phyloP scores from a whole-genome alignment of 257 asterid species.

The Cinchona pubescens region DNA sequence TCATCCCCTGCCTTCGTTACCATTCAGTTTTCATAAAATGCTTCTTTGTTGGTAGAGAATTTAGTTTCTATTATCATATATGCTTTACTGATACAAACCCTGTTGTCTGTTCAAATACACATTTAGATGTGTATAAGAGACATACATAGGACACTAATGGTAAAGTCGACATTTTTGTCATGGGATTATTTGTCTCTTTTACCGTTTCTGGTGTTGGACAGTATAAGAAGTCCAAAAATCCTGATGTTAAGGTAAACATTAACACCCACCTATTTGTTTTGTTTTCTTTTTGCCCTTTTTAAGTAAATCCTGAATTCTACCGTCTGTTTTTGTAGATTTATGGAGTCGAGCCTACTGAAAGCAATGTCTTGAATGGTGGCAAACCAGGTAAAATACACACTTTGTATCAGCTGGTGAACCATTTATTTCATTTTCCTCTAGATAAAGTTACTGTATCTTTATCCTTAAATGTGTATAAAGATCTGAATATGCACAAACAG shows the following conservation, averaged over 20 bases:
- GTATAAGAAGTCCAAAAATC: conserved; percentile 81
- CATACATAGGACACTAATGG: conserved; percentile 96
- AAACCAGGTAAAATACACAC: conserved; percentile 60
- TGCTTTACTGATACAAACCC: not conserved
- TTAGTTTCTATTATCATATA: not conserved
- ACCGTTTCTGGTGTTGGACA: conserved; percentile 96
- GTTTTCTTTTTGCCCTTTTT: not conserved
- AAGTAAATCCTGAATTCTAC: not conserved
- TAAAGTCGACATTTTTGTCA: conserved; percentile 79
- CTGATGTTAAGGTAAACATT: conserved; percentile 78
- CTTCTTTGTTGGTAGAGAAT: not conserved
- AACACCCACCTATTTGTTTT: no score
- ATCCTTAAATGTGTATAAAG: no score
- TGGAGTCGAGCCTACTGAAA: conserved; percentile 91
- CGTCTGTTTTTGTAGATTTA: conserved; percentile 50
- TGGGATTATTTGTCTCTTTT: conserved; percentile 99
- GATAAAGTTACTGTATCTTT: not conserved
- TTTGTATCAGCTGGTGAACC: not conserved
- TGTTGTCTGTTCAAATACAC: conserved; percentile 45
- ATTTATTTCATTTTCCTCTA: not conserved
- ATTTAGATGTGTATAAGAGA: conserved; percentile 92
- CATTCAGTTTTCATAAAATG: not conserved
- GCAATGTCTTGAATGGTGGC: conserved; percentile 88
- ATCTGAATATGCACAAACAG: not conserved
- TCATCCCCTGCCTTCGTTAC: not conserved